These are phyloP conservation scores for Barnettozyma populi DNA, from an alignment of 805 yeast genomes.

Conservation along the genomic window DNA sequence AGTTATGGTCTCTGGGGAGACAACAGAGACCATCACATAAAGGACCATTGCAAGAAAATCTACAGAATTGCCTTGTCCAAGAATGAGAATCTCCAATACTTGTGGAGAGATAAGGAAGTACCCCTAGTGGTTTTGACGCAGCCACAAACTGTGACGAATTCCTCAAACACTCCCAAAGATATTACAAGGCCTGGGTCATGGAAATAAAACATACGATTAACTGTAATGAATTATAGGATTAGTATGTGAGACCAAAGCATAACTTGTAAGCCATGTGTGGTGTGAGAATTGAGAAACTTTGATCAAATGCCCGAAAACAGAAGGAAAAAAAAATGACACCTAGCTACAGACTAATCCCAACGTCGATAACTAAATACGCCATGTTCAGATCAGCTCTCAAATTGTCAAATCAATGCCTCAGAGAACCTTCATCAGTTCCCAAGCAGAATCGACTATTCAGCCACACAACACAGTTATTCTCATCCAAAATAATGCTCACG, in stretches of 20 bases:
- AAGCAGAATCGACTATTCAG: not conserved
- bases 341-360: no score
- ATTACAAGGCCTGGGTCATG: constrained; percentile 7
- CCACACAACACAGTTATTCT: not conserved
- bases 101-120: constrained; percentile 3
- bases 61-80: constrained; percentile 3
- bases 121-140: not conserved
- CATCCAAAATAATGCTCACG: constrained; percentile 35
- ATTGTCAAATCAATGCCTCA: not conserved
- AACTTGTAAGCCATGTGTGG: no score
- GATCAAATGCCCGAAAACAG: no score
- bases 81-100: constrained; percentile 4
- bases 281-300: no score
- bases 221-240: no score
- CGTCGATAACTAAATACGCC: not conserved
- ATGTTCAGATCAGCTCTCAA: constrained; percentile 1
- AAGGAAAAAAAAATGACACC: no score
- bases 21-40: constrained; percentile 1
- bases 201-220: constrained; percentile 1
- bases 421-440: not conserved
- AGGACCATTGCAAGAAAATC: not conserved
- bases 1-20: constrained; percentile 3
- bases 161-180: not conserved
- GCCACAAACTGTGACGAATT: not conserved
- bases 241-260: no score